Evolutionary conservation across 2,329 filamentous ascomycete species (phyloP), one percentile per base, ranked within the genome.

Genomic region (Neophaeococcomyces aloes): DNA sequence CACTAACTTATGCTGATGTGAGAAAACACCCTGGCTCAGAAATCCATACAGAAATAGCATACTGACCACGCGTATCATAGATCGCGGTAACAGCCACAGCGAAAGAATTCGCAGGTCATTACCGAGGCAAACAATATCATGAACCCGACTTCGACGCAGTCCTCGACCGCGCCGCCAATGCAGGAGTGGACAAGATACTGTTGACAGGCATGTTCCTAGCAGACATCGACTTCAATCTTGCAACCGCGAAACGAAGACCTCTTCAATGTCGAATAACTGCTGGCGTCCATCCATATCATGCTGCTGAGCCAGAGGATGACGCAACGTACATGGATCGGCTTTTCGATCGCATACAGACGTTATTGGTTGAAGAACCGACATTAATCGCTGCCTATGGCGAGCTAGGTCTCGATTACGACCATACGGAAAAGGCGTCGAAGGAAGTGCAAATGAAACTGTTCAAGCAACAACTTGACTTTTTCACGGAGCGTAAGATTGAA

Each of bases 261-360:
- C 30, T 46, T 0, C 65, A 67, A 49, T 70, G 68, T 47, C 66
- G 59, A 8, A 55, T 70, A 44, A 73, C 70, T 1, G 59, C 73
- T 7, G 70, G 71, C 1, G 61, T 73, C 3, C 71, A 74, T 45
- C 70, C 70, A 0, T 74, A 74, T 44, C 67, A 74, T 37, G 70
- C 68, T 0, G 53, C 53, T 0, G 68, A 72, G 44, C 63, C 69
- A 1, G 65, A 66, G 5, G 54, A 47, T 1, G 50, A 46, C 21
- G 45, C 39, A 11, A 48, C 3, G 1, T 50, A 51, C 38, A 3
- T 37, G 7, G 19, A 37, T 6, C 10, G 29, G 4, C 23, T 44
- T 5, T 14, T 38, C n/a, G n/a, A 30, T 7, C 58, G 45, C 41
- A 54, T 46, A 4, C 54, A 60, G 14, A 25, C 44, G 0, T 39